Evolutionary conservation across 2,329 filamentous ascomycete species (phyloP), one percentile per base, ranked within the genome.

Genomic region (Akanthomyces uredinophilus): DNA sequence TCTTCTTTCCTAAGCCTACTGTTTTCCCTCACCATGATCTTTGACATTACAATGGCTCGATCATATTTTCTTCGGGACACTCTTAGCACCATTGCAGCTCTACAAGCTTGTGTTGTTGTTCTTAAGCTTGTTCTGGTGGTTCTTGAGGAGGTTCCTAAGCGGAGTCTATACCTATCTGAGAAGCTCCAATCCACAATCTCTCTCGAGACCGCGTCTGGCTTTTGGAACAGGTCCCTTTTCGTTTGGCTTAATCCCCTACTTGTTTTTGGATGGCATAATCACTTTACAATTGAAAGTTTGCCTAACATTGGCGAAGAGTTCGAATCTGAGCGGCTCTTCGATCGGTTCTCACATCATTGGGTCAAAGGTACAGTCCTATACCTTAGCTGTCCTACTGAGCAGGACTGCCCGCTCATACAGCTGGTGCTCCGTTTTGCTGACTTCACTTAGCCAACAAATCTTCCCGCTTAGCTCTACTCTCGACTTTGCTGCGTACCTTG

Each of bases 131-230:
- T 66, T 1, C 62, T 75, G 0, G 63, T 77, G 6, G 35, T 70
- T 0, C 47, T 75, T 2, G 75, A 78, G 24, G 71, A 74, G 37
- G 49, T 65, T 0, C 67, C 71, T 0, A 77, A 77, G 54, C 55
- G 55, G 11, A 39, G 14, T 16, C 32, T 56, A 5, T 49, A 43
- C 18, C 20, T 1, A 5, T 11, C 24, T 13, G 32, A 61, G 5
- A 6, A 50, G 1, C 18, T 35, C 3, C 20, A 18, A 6, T 6
- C n/a, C 3, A 5, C 41, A 14, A 32, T 41, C 8, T 5, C 44
- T 16, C 4, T 4, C 13, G 61, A 63, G 27, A 27, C 39, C 1
- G 29, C 46, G 10, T 13, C 35, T 13, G 54, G 61, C 1, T 59
- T 63, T 24, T 63, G 53, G 61, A 59, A 59, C 20, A 54, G 61